Evolutionary conservation across 2,329 filamentous ascomycete genomes (phyloP), one percentile per base, ranked within the genome.

Genomic region (Furcasterigmium sp.): DNA sequence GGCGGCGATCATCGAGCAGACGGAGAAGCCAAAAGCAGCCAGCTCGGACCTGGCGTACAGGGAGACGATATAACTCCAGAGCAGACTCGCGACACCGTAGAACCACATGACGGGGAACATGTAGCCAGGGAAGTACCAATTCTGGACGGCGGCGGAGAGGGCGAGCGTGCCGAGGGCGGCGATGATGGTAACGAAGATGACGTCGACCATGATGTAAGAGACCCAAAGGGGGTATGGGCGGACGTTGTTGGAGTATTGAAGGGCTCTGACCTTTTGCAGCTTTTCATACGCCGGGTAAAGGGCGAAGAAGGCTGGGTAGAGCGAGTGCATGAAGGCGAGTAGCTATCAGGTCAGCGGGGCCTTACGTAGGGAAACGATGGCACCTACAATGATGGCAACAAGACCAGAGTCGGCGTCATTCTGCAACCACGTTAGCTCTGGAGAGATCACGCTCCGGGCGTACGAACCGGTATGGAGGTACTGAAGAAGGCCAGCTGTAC

Each of bases 171-270:
- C 56, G 3, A 73, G 51, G 14, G 57, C 49, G 14, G 55, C 50
- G 29, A 63, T 49, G 21, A 54, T 37, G 15, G 84, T 45, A 3
- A 84, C 75, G 45, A 84, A 78, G 25, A 73, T 55, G 49, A 81
- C 78, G 59, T 86, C 82, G 56, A 85, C 85, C 5, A 70, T 53
- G 8, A 76, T 69, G 54, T 86, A 84, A 3, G 82, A 80, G 8
- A 80, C 59, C 78, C 82, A 84, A 3, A 85, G 60, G 2, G 81
- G 78, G 5, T 76, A 65, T 3, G 77, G 73, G 21, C 80, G 67
- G 26, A 85, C 78, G 23, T 82, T 82, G 52, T 86, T 87, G 50
- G 79, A 84, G 62, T 84, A 86, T 56, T 85, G 80, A 21, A 87
- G 63, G 14, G 79, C 77, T 43, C 82, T 67, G 18, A 87, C 78